Evolutionary conservation across 2,329 filamentous ascomycete genomes (phyloP), one percentile per base, ranked within the genome.

Genomic region (Fusarium gaditjirri): DNA sequence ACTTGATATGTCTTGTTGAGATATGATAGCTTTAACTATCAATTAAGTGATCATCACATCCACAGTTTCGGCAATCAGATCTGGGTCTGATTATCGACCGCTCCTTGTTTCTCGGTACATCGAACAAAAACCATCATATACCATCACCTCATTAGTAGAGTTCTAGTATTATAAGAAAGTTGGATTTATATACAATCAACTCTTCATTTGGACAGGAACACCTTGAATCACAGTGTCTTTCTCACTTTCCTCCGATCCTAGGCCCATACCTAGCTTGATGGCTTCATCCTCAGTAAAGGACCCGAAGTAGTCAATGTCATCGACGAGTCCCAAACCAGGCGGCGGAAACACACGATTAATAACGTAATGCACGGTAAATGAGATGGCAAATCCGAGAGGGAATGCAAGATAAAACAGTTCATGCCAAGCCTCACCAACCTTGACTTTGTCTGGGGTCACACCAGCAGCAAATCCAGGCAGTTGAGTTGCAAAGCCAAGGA

Each of bases 361-460:
- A n/a, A 8, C 23, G 6, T 52, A 52, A 36, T 52, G 49, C 0
- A 3, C 49, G 1, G 49, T 8, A 2, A 52, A 52, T 6, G 49
- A 52, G 19, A 52, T 52, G 0, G 49, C n/a, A 0, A 52, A 36
- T 1, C 49, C 49, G 1, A 52, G 33, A 0, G 49, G 49, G 19
- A 52, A 52, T 12, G 49, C 49, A 27, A 52, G 49, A 6, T 38
- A 52, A 27, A 52, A 52, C 1, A 52, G 5, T 27, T 52, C 49
- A 2, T 52, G 49, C 49, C 49, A 52, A 4, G 49, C 49, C 23
- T 52, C 49, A 5, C 23, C 23, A 17, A 52, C 49, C 23, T 52
- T 52, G 33, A 52, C 23, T n/a, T 52, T 52, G 2, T 27, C 3
- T 1, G 49, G 49, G 0, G 49, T 52, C 5, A 52, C 49, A 0